Evolutionary conservation across 306 rosid genomes (phyloP).

Genomic region (Fagus crenata): DNA sequence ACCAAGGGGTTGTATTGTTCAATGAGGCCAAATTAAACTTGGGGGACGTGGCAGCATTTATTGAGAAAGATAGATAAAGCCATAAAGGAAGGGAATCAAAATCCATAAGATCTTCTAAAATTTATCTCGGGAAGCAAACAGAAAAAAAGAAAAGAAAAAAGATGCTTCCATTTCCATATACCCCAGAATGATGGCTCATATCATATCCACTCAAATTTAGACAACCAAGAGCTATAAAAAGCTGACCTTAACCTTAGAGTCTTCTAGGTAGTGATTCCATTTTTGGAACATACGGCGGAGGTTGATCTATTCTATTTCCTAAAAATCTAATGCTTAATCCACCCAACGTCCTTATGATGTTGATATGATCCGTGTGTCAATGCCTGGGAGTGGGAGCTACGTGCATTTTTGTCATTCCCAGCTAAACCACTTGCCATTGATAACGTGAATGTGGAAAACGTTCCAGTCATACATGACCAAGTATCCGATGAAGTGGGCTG

Average conservation of each 20-base stretch:
- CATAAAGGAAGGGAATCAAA: constrained; percentile 2
- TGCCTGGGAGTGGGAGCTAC: too few species aligned
- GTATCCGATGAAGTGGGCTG: too few species aligned
- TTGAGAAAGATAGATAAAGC: neutral
- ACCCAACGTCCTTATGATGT: neutral
- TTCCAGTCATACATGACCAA: too few species aligned
- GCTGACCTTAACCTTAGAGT: neutral
- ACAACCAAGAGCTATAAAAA: neutral
- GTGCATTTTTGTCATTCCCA: too few species aligned
- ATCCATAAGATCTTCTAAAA: neutral
- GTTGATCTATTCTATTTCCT: neutral
- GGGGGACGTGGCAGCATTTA: neutral
- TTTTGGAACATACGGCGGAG: constrained; percentile 12
- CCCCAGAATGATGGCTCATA: neutral
- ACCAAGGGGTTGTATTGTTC: neutral
- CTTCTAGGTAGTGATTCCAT: neutral
- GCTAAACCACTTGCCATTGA: too few species aligned
- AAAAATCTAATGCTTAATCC: neutral
- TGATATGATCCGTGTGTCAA: neutral
- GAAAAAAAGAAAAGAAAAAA: neutral
- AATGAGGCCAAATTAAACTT: neutral
- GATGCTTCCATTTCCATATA: neutral
- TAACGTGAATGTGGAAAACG: neutral
- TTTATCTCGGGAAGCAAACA: neutral
- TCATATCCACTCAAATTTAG: neutral